Conservation (phyloP, 2,329 filamentous ascomycete genomes). For the Periconia digitata region DNA sequence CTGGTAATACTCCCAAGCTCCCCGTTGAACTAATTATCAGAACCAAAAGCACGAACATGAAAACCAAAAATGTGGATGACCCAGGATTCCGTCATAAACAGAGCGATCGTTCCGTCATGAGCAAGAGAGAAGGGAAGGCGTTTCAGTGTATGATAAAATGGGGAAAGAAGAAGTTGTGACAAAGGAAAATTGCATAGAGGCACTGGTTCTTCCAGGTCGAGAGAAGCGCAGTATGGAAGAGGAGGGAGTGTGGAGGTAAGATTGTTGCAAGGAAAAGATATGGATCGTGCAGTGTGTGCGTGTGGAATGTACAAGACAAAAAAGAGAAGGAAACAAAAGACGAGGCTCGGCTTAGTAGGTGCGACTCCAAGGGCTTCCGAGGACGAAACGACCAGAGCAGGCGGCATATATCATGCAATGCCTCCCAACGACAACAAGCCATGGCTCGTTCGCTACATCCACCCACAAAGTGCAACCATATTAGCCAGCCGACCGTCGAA, state of each 20-base stretch:
- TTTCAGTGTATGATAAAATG: conserved; percentile 9
- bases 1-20: background rate
- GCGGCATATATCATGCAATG: background rate
- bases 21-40: background rate
- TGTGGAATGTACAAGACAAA: conserved; percentile 29
- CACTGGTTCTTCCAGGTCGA: too few species aligned
- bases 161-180: conserved; percentile 6
- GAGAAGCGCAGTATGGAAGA: too few species aligned
- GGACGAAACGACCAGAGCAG: background rate
- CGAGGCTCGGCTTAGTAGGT: conserved; percentile 3
- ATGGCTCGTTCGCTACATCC: background rate
- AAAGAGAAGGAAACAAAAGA: conserved; percentile 7
- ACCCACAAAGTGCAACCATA: background rate
- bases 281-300: conserved; percentile 20
- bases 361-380: background rate
- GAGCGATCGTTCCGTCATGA: conserved; percentile 31
- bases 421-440: background rate
- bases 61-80: background rate
- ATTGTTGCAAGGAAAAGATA: conserved; percentile 3
- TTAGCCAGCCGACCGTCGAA: background rate
- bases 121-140: conserved; percentile 7
- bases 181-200: conserved; percentile 14
- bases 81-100: conserved; percentile 21
- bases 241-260: conserved; percentile 16
- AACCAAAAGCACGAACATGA: background rate